Evolutionary conservation across 2,329 filamentous ascomycete species (phyloP), one percentile per base, ranked within the genome.

Genomic region (Monilinia laxa): DNA sequence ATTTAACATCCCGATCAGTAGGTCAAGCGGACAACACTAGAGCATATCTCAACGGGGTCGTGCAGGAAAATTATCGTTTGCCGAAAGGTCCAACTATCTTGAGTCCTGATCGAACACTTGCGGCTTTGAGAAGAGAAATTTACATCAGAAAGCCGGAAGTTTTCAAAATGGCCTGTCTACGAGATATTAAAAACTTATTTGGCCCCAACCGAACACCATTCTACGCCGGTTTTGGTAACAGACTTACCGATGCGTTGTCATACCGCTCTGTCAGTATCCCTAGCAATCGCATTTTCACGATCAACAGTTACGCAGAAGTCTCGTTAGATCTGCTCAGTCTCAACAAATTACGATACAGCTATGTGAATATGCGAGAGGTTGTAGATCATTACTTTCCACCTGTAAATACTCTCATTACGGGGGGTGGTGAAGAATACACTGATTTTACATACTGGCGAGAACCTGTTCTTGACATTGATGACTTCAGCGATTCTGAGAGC

Each of bases 351-450:
- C 97, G 95, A 80, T 94, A 96, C 74, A 97, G 91, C 70, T 99
- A 99, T 76, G 92, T 97, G 69, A 93, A 92, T 74, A 99, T 99
- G 88, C 90, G 92, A 68, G 96, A 99, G 78, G 89, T 99, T 68
- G 92, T 99, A 9, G 95, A 99, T 76, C 95, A 99, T 78, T 98
- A 97, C 81, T 99, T 99, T 78, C 95, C 95, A 9, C 92, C 96
- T 1, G 89, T 96, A 16, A 92, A 89, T 70, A 88, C 93, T 35
- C 83, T 99, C 40, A 89, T 97, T 23, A 92, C 91, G 73, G 90
- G 91, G 55, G 94, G 93, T 25, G 94, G 93, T 16, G 95, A 98
- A 77, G 90, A 96, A 67, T 99, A 91, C 75, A 99, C 95, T 0
- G 95, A 99, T 77, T 99, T 99, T 79, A 94, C 88, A 67, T 99